Base-by-base conservation (phyloP, 257 asterid genomes). In the Solanum neorickii region DNA sequence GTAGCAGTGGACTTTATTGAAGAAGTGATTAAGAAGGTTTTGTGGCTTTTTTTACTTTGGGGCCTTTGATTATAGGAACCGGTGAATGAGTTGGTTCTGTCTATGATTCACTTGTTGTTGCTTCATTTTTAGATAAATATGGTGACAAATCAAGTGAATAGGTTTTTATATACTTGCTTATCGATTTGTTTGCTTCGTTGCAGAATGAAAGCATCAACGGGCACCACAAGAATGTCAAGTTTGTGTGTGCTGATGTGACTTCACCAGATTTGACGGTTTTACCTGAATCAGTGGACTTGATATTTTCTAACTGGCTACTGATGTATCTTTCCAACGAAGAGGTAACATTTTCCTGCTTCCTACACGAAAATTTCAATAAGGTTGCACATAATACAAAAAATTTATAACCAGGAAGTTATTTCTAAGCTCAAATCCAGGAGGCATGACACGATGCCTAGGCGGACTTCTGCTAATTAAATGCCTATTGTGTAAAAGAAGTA, bases 261-360 rank as follows among this genome's bases (percentile, higher is more conserved):
- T 97, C 98, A 44, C 94, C 95, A 12, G 94, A 94, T 66, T 86
- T 97, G 93, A 90, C 89, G 21, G 93, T 96, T 87, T 39, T 96
- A 5, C 94, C 93, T 86, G 99, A 91, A 85, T 95, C 99, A 14
- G 82, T 95, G 6, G 99, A 97, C 86, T 59, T 97, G 89, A 93
- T 97, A 88, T 97, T 97, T 77, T 96, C 99, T 5, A 96, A 96
- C 90, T 96, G 99, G 99, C 93, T 97, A 73, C 87, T 96, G 93
- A 97, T 97, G 99, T 96, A 97, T 89, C 99, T 96, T 91, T 95
- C 99, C 3, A 97, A 97, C 83, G 49, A 91, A 62, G 99, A 97
- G 98, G 99, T 95, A 42, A 89, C 10, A 16, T 20, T 59, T 75
- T 39, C 46, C 33, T 42, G 27, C 47, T 44, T 23, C 56, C 84